Evolutionary conservation across 2,329 filamentous ascomycete genomes (phyloP).

Genomic region (Neopestalotiopsis sp.): DNA sequence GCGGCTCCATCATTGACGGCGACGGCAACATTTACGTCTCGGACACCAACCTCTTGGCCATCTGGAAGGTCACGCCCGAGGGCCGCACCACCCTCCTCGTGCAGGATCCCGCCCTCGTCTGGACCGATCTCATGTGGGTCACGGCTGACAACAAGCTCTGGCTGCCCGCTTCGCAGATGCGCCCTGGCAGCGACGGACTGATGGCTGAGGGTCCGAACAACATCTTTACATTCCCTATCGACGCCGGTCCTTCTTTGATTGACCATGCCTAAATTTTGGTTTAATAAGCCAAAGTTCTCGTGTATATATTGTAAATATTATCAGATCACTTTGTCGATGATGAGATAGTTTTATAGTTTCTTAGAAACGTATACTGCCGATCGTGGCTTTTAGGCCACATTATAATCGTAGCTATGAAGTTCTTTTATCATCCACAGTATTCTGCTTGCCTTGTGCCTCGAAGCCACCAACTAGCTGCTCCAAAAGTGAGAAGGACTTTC

Average conservation of each 20-base stretch:
- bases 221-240: conserved; percentile 2
- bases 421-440: too few relatives aligned
- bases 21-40: conserved; percentile 6
- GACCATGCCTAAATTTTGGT: conserved; percentile 3
- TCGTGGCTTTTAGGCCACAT: too few relatives aligned
- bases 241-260: not conserved
- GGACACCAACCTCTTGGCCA: conserved; percentile 3
- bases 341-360: too few relatives aligned
- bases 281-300: not conserved
- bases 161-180: conserved; percentile 6
- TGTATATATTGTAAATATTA: not conserved
- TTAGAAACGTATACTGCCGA: too few relatives aligned
- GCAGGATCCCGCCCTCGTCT: not conserved
- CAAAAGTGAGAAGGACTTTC: too few relatives aligned
- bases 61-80: not conserved
- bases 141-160: conserved; percentile 3
- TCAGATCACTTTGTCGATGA: too few relatives aligned
- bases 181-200: not conserved
- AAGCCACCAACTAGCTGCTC: too few relatives aligned
- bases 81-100: conserved; percentile 1
- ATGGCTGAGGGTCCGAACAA: not conserved
- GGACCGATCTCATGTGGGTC: conserved; percentile 11
- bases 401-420: too few relatives aligned
- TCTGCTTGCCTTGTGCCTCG: too few relatives aligned
- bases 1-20: not conserved